Conservation (phyloP, 441 rosid genomes). For the Brassica hybrid region DNA sequence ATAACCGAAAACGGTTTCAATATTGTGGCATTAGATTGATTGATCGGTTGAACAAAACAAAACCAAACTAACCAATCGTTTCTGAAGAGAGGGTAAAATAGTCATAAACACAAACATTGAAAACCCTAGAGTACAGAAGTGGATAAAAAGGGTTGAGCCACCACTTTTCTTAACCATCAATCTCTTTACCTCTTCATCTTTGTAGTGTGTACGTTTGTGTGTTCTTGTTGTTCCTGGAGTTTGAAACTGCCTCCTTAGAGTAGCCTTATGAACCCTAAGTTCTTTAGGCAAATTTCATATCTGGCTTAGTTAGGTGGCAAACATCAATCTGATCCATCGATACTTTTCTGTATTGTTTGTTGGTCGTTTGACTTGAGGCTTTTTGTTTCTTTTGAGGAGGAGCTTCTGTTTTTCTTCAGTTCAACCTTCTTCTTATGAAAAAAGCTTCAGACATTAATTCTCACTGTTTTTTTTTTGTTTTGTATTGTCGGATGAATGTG, state of each 20-base stretch:
- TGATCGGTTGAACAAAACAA: slow-evolving; percentile 6
- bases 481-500: not conserved
- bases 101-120: slow-evolving; percentile 2
- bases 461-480: not conserved
- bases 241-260: slow-evolving; percentile 35
- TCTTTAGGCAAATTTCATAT: slow-evolving; percentile 35
- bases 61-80: slow-evolving; percentile 10
- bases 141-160: slow-evolving; percentile 29
- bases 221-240: not conserved
- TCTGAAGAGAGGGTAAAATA: slow-evolving; percentile 1
- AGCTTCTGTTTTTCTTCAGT: not conserved
- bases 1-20: not conserved
- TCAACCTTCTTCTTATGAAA: slow-evolving; percentile 12
- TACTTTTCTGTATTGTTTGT: slow-evolving; percentile 32
- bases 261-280: slow-evolving; percentile 43
- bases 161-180: slow-evolving; percentile 6
- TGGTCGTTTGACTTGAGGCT: not conserved
- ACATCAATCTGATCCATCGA: slow-evolving; percentile 28
- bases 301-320: slow-evolving; percentile 43
- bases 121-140: slow-evolving; percentile 29
- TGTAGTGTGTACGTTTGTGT: not conserved
- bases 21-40: slow-evolving; percentile 1
- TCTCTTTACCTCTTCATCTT: not conserved
- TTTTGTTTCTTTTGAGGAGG: slow-evolving; percentile 3
- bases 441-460: slow-evolving; percentile 23